These are phyloP conservation scores for Boletellus deceptivus DNA, from an alignment of 1,284 basidiomycete genomes.

Conservation along the genomic window DNA sequence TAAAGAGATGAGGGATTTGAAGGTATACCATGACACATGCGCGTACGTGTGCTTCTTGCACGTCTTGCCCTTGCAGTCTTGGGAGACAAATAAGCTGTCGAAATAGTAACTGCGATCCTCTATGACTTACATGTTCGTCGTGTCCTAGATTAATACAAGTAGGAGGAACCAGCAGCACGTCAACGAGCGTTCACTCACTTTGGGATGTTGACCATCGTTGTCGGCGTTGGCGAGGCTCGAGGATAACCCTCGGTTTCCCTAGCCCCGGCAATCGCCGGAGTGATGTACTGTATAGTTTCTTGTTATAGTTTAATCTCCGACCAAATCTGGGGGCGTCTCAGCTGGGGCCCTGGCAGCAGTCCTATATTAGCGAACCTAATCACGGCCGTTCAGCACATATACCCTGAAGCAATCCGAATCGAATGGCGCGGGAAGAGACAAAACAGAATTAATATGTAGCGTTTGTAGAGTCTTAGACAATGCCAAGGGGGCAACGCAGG, in stretches of 20 bases:
- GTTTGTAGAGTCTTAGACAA: not conserved
- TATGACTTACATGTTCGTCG: conserved; percentile 76
- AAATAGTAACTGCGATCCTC: conserved; percentile 5
- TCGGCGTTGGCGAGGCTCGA: conserved; percentile 29
- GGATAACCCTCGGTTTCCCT: conserved; percentile 11
- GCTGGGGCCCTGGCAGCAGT: no score
- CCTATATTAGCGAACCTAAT: no score
- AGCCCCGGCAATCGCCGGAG: conserved; percentile 27
- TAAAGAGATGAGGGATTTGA: not conserved
- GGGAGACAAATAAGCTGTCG: conserved; percentile 2
- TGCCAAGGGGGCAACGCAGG: no score
- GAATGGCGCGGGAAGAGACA: no score
- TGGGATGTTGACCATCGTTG: conserved; percentile 86
- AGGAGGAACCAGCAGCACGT: conserved; percentile 20
- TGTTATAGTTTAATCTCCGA: conserved; percentile 13
- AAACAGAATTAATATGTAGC: not conserved
- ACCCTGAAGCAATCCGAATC: no score
- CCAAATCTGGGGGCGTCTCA: no score
- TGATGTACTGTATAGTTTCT: conserved; percentile 28
- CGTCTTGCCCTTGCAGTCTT: conserved; percentile 97
- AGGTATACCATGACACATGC: not conserved
- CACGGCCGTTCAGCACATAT: no score
- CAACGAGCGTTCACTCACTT: conserved; percentile 56
- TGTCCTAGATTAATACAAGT: conserved; percentile 50
- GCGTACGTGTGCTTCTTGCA: conserved; percentile 98